Conservation (phyloP, 495 filamentous ascomycete genomes). For the Friedmanniomyces endolithicus region DNA sequence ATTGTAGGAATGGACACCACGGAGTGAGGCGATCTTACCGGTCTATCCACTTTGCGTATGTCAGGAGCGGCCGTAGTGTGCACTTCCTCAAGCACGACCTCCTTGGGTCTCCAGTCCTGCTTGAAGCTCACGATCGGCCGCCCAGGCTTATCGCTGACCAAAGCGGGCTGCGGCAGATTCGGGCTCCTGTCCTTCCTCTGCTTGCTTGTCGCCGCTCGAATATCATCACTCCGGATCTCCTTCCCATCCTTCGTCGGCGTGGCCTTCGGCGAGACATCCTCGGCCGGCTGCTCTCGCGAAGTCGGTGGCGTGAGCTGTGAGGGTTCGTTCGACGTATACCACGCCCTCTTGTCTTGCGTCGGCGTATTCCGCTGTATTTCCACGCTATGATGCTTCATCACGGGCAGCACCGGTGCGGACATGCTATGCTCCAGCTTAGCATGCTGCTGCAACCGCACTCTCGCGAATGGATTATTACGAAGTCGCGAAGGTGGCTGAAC, state of each 20-base stretch:
- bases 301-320: slow-evolving; percentile 26
- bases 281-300: slow-evolving; percentile 17
- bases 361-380: slow-evolving; percentile 72
- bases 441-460: slow-evolving; percentile 27
- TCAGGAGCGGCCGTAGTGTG: background rate
- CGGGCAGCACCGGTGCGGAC: slow-evolving; percentile 27
- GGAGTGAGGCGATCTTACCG: background rate
- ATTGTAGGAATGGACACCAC: background rate
- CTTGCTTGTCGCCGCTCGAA: slow-evolving; percentile 83
- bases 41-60: background rate
- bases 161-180: slow-evolving; percentile 70
- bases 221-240: slow-evolving; percentile 76
- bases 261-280: slow-evolving; percentile 9
- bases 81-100: slow-evolving; percentile 30
- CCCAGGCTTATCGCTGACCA: slow-evolving; percentile 71
- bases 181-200: slow-evolving; percentile 69
- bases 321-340: slow-evolving; percentile 53
- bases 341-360: slow-evolving; percentile 59
- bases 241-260: slow-evolving; percentile 50
- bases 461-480: slow-evolving; percentile 31
- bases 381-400: slow-evolving; percentile 46
- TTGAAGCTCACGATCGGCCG: slow-evolving; percentile 92
- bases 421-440: slow-evolving; percentile 23
- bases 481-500: slow-evolving; percentile 13
- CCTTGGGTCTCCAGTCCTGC: slow-evolving; percentile 57